Conservation (phyloP, 129 eudicot species). For the Mikania micrantha region DNA sequence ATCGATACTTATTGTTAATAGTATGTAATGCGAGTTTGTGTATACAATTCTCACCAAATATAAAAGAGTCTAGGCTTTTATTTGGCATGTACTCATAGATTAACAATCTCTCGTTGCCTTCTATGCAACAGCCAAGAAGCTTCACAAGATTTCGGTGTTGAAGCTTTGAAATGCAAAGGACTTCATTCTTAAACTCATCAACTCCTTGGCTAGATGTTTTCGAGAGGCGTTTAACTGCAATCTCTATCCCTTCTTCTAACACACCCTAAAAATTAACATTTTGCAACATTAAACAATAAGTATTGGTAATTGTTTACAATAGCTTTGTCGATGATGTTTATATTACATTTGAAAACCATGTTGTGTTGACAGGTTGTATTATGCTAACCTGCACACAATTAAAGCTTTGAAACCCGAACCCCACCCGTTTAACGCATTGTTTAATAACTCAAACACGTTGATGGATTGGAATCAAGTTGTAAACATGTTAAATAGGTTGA, state of each 20-base stretch:
- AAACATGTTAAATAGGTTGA: no score
- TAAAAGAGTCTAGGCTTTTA: slow-evolving; percentile 16
- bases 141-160: slow-evolving; percentile 27
- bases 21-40: neutral
- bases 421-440: no score
- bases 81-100: slow-evolving; percentile 22
- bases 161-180: slow-evolving; percentile 15
- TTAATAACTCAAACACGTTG: no score
- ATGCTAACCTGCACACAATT: no score
- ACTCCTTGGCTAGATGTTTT: slow-evolving; percentile 17
- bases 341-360: no score
- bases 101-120: slow-evolving; percentile 11
- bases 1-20: neutral
- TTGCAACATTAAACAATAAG: neutral
- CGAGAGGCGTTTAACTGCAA: slow-evolving; percentile 21
- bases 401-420: no score
- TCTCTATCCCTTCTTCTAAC: slow-evolving; percentile 15
- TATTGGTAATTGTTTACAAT: no score
- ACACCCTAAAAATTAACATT: slow-evolving; percentile 11
- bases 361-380: no score
- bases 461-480: no score
- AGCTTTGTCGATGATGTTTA: no score
- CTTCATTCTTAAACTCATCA: slow-evolving; percentile 26
- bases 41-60: slow-evolving; percentile 13
- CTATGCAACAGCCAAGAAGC: slow-evolving; percentile 15